Evolutionary conservation across 495 filamentous ascomycete species (phyloP).

Genomic region (Umbilicaria muhlenbergii): DNA sequence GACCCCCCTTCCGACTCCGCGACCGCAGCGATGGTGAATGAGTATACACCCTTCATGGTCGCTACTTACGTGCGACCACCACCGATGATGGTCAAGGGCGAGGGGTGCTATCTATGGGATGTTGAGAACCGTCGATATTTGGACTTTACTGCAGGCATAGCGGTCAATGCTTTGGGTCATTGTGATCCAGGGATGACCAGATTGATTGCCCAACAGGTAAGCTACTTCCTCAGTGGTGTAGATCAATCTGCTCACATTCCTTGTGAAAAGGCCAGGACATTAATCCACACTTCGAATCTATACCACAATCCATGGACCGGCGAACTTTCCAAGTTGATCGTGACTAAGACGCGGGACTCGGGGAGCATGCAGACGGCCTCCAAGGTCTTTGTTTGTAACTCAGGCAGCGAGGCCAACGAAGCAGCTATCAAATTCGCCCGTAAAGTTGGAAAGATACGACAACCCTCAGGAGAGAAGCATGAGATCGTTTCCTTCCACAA

Average conservation of each 20-base stretch:
- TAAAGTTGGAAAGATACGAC: slow-evolving; percentile 63
- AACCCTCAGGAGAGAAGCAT: slow-evolving; percentile 56
- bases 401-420: slow-evolving; percentile 89
- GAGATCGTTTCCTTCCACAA: slow-evolving; percentile 80
- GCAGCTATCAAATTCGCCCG: slow-evolving; percentile 93
- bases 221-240: neutral
- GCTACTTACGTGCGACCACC: slow-evolving; percentile 86
- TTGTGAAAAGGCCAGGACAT: slow-evolving; percentile 41
- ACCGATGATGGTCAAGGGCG: slow-evolving; percentile 73
- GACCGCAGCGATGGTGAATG: slow-evolving; percentile 54
- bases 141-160: slow-evolving; percentile 91
- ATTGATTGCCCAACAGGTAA: slow-evolving; percentile 61
- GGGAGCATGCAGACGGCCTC: slow-evolving; percentile 68
- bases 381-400: slow-evolving; percentile 89
- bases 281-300: slow-evolving; percentile 85
- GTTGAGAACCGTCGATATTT: slow-evolving; percentile 77
- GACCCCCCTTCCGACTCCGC: slow-evolving; percentile 68
- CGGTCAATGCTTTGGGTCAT: slow-evolving; percentile 86
- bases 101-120: slow-evolving; percentile 80
- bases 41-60: slow-evolving; percentile 76
- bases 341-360: slow-evolving; percentile 54
- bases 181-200: slow-evolving; percentile 55
- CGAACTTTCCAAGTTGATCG: slow-evolving; percentile 67
- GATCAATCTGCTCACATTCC: neutral
- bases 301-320: slow-evolving; percentile 95